Evolutionary conservation across 148 eudicot genomes (phyloP), one percentile per base, ranked within the genome.

Genomic region (Amaranthus palmeri): DNA sequence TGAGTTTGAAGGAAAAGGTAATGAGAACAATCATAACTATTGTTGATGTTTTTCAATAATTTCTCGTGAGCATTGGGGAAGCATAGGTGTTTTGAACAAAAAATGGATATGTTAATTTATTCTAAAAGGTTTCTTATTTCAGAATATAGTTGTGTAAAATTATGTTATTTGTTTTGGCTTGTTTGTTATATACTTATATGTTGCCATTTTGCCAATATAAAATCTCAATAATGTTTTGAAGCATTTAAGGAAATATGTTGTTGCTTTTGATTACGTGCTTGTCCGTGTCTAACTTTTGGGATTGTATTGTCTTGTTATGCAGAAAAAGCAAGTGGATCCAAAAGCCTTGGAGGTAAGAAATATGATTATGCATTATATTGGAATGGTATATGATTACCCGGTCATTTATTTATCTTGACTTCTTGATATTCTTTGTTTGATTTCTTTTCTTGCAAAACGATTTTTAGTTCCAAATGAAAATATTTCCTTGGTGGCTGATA

Each of bases 291-390:
- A 67, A 52, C 52, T 56, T 61, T 8, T 48, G 67, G 54, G 69
- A 52, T 25, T 72, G 36, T 25, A 0, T 25, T 25, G 42, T 78
- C 47, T 43, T 69, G 74, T 70, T 82, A 41, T 81, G 81, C 87
- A 86, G 96, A 78, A 42, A 72, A 79, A 81, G 75, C 79, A 61
- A 70, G 47, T 80, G 79, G 71, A 72, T 47, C 50, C 50, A 64
- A 40, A 80, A 76, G 53, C 48, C 49, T 77, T 5, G 14, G 92
- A 86, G 96, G 96, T 88, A 77, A 67, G 74, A 36, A 61, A 65
- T 43, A 54, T 47, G 15, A 48, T 70, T 49, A 14, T 74, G 45
- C 36, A 36, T 13, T 69, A 42, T 73, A 4, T 11, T 54, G n/a
- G 36, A 25, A 25, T 25, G 36, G 36, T 25, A 25, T 25, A 25